Conservation (phyloP, 1,139 yeast species). For the Blastobotrys raffinosifermentans region DNA sequence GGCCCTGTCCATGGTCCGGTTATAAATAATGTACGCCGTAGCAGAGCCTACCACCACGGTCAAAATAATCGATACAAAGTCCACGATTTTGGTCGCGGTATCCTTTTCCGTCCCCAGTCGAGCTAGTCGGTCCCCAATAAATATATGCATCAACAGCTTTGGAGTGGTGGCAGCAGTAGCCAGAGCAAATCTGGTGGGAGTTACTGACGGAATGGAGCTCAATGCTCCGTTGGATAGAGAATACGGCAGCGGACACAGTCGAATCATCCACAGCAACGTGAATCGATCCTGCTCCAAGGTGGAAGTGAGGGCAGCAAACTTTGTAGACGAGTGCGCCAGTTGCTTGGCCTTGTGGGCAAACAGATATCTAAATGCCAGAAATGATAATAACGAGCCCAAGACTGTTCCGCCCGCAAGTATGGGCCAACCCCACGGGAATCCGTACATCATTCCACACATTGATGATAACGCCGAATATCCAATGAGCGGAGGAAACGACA, state of each 20-base stretch:
- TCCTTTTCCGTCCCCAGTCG: constrained; percentile 56
- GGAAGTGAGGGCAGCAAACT: constrained; percentile 68
- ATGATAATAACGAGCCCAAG: constrained; percentile 67
- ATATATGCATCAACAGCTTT: constrained; percentile 67
- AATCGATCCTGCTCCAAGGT: constrained; percentile 66
- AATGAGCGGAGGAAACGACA: constrained; percentile 79
- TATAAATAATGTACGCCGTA: constrained; percentile 69
- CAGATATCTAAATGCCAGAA: constrained; percentile 57
- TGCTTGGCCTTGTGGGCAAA: constrained; percentile 55
- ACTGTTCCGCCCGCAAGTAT: constrained; percentile 64
- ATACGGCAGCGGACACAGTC: constrained; percentile 90
- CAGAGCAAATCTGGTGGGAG: constrained; percentile 52
- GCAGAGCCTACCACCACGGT: constrained; percentile 52
- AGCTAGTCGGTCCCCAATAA: constrained; percentile 73
- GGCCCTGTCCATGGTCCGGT: constrained; percentile 41
- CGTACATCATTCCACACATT: constrained; percentile 77
- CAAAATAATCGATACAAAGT: constrained; percentile 54
- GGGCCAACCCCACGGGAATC: constrained; percentile 76
- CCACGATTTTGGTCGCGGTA: constrained; percentile 49
- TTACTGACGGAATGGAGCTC: constrained; percentile 74
- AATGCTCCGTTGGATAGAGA: constrained; percentile 89
- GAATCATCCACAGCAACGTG: constrained; percentile 58
- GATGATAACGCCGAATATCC: constrained; percentile 73
- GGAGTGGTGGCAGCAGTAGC: constrained; percentile 80
- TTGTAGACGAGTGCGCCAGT: constrained; percentile 47